Evolutionary conservation across 768 basidiomycete genomes (phyloP), one percentile per base, ranked within the genome.

Genomic region (Lentinula edodes): DNA sequence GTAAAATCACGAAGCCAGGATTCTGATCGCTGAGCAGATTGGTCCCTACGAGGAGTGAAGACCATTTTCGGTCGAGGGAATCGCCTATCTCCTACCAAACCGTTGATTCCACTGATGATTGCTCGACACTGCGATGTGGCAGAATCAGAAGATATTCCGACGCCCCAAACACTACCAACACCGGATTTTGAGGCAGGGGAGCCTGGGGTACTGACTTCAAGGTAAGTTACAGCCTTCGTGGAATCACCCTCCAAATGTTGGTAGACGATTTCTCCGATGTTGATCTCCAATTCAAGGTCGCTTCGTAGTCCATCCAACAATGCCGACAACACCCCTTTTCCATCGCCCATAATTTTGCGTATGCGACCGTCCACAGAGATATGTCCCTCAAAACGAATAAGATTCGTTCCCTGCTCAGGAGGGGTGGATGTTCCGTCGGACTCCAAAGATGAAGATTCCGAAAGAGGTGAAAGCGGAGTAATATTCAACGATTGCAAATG

Each of bases 261-360:
- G 18, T 34, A 4, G 1, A 48, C 34, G 15, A 89, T 91, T 71
- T 91, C 90, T 58, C 88, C 81, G 45, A 93, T 73, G 53, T 81
- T 76, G 62, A 92, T 76, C 65, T 88, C 74, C 66, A 92, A 77
- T 60, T 83, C 84, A 42, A 90, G 80, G 66, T 87, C 83, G 1
- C 75, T 76, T 64, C 77, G 78, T 43, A 94, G 82, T n/a, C 91
- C 90, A 61, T 90, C 77, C 39, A 94, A 77, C 64, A 93, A 75
- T 28, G 92, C 86, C 32, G 87, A 89, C 23, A 92, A 80, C 5
- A 91, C 89, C 23, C 88, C 90, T 68, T 88, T 88, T 10, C 91
- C 91, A 54, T 86, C 84, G n/a, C 91, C 91, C 58, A 80, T 80
- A 68, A 94, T 80, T 64, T 82, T 80, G 15, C 84, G 81, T 56